Conservation (phyloP, 2,329 filamentous ascomycete genomes). For the Macrophomina phaseolina region DNA sequence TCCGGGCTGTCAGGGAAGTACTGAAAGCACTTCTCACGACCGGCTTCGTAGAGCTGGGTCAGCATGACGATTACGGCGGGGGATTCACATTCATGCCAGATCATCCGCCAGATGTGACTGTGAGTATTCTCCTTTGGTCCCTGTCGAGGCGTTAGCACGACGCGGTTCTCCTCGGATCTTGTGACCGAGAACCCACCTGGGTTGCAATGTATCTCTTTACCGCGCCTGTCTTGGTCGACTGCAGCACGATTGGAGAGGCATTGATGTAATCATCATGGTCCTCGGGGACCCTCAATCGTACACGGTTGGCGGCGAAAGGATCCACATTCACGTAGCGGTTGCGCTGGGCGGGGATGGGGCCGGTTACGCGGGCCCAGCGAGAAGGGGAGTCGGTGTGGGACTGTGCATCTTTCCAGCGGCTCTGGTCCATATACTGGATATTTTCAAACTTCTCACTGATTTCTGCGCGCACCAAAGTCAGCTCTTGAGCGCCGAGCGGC, state of each 20-base stretch:
- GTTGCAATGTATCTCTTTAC: constrained; percentile 81
- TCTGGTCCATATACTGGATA: constrained; percentile 65
- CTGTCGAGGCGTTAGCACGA: constrained; percentile 40
- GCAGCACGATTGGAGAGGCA: constrained; percentile 53
- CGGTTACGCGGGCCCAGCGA: constrained; percentile 64
- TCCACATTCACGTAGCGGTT: constrained; percentile 92
- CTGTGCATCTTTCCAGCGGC: constrained; percentile 55
- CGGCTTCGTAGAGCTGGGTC: constrained; percentile 82
- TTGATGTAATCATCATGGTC: constrained; percentile 63
- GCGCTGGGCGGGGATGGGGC: constrained; percentile 63
- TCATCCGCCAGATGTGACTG: constrained; percentile 93
- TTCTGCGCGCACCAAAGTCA: constrained; percentile 48
- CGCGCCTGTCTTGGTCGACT: constrained; percentile 47
- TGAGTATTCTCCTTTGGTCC: constrained; percentile 80
- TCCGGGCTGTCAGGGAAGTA: constrained; percentile 72
- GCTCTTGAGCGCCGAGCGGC: not conserved
- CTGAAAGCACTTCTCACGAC: constrained; percentile 81
- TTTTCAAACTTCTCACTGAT: constrained; percentile 65
- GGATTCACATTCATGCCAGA: constrained; percentile 77
- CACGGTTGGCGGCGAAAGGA: constrained; percentile 84
- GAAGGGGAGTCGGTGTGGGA: constrained; percentile 45
- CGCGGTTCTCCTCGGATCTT: not conserved
- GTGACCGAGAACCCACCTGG: constrained; percentile 57
- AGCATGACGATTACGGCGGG: constrained; percentile 89
- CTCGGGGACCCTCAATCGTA: constrained; percentile 78